Base-by-base conservation (phyloP, 805 yeast species). In the Diddensiella transvaalensis region DNA sequence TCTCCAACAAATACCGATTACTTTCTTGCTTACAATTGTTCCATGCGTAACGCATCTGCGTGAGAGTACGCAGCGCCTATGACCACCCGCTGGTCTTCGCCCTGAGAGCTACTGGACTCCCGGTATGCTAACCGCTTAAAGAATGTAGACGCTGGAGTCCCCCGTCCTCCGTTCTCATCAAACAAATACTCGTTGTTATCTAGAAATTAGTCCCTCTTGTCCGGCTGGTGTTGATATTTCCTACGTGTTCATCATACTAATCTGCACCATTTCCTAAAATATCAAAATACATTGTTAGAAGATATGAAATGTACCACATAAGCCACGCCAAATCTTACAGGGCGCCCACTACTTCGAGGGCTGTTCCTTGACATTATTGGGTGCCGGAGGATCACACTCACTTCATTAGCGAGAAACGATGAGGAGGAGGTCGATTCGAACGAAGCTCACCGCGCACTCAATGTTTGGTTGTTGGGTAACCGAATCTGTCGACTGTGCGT, bases 91-190 rank as follows among this genome's bases (percentile, higher is more conserved):
- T 18, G 8, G 22, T 17, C 49, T 48, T 15, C 40, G 3, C 18
- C 38, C 17, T 15, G 29, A 4, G 24, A 11, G 2, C 15, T 17
- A 40, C 33, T 42, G 11, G 13, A 8, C 11, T 17, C 30, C 13
- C 33, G 38, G 24, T 36, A 21, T 22, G 68, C 60, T 10, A 66
- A 47, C 21, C 62, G 70, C 52, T 71, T 72, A 48, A 79, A 66
- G 60, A 78, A 76, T 40, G 77, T 68, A 49, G 82, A 69, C 10
- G 79, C 70, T 36, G 79, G 72, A 48, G 79, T 79, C 2, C 87
- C 87, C 40, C 75, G 71, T 11, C 87, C 87, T 17, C 88, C 88
- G 36, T 75, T 73, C 56, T 82, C 86, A 21, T 82, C 83, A 55
- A 83, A 83, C 15, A 82, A 68, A 57, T 80, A 83, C 60, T 83